A percentile compares a stretch with the other conserved stretches of the same genome.
phyloP scores from a whole-genome alignment of 192 early-diverging fungal genomes.

The Cladochytrium replicatum region DNA sequence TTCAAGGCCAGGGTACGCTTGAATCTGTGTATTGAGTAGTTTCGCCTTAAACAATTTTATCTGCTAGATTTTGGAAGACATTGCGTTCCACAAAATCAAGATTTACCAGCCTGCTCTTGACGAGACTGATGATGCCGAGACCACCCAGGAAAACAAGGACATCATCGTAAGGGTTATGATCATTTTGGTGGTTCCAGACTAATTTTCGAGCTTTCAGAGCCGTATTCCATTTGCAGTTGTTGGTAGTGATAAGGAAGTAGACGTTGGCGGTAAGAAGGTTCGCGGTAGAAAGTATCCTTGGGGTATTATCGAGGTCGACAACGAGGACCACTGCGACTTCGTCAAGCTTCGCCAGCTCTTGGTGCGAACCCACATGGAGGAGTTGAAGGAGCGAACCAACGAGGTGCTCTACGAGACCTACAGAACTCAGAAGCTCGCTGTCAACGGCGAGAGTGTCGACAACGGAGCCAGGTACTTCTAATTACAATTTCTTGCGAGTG shows the following conservation, averaged over 20 bases:
- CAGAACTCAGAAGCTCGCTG: slow-evolving; percentile 36
- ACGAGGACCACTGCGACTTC: slow-evolving; percentile 32
- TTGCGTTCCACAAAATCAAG: slow-evolving; percentile 82
- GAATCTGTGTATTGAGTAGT: no score
- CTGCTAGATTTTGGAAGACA: slow-evolving; percentile 92
- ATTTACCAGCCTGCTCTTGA: slow-evolving; percentile 93
- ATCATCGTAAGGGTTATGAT: slow-evolving; percentile 47
- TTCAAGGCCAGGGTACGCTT: slow-evolving; percentile 71
- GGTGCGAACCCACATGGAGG: slow-evolving; percentile 72
- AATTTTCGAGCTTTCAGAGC: slow-evolving; percentile 16
- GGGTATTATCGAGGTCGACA: slow-evolving; percentile 54
- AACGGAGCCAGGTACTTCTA: no score
- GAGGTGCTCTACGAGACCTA: slow-evolving; percentile 56
- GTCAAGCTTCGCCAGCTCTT: slow-evolving; percentile 49
- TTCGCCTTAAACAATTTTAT: background rate
- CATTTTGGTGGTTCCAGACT: background rate
- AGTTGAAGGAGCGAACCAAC: slow-evolving; percentile 52
- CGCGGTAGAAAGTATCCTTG: slow-evolving; percentile 52
- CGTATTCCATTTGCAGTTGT: slow-evolving; percentile 53
- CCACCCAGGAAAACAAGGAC: slow-evolving; percentile 92
- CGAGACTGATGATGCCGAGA: slow-evolving; percentile 94
- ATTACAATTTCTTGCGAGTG: no score
- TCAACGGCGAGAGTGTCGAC: slow-evolving; percentile 1
- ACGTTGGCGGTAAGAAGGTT: slow-evolving; percentile 41
- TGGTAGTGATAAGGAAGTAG: slow-evolving; percentile 47